Conservation (phyloP, 1,139 yeast species). For the Suhomyces terraborum region DNA sequence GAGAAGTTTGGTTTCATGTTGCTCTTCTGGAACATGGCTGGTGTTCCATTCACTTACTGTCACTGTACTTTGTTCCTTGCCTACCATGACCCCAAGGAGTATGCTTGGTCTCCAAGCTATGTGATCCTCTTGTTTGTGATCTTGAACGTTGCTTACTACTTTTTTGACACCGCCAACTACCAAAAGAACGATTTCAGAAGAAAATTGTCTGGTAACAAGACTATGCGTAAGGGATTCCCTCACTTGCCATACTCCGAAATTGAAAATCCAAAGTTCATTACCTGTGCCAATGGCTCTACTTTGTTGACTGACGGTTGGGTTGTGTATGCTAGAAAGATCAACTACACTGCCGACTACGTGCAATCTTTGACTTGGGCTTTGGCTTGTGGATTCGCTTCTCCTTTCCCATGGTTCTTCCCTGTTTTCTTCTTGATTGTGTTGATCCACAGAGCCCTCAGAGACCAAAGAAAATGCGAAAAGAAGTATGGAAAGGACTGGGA, state of each 20-base stretch:
- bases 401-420: conserved; percentile 97
- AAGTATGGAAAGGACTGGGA: conserved; percentile 97
- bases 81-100: conserved; percentile 81
- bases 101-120: conserved; percentile 67
- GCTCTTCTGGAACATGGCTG: conserved; percentile 97
- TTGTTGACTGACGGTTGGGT: conserved; percentile 94
- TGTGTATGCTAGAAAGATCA: conserved; percentile 86
- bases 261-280: conserved; percentile 79
- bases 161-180: conserved; percentile 93
- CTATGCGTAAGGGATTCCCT: conserved; percentile 86
- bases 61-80: conserved; percentile 84
- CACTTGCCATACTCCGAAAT: conserved; percentile 82
- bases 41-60: conserved; percentile 97
- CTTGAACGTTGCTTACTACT: conserved; percentile 74
- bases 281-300: conserved; percentile 80
- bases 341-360: conserved; percentile 91
- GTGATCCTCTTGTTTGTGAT: conserved; percentile 56
- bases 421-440: conserved; percentile 83
- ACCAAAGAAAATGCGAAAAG: conserved; percentile 74
- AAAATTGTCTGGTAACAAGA: conserved; percentile 75
- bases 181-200: conserved; percentile 95
- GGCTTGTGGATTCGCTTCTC: conserved; percentile 81
- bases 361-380: conserved; percentile 93
- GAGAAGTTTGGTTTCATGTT: conserved; percentile 98
- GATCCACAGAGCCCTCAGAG: conserved; percentile 86